Conservation (phyloP, 2,329 filamentous ascomycete species). For the Biscogniauxia marginata region DNA sequence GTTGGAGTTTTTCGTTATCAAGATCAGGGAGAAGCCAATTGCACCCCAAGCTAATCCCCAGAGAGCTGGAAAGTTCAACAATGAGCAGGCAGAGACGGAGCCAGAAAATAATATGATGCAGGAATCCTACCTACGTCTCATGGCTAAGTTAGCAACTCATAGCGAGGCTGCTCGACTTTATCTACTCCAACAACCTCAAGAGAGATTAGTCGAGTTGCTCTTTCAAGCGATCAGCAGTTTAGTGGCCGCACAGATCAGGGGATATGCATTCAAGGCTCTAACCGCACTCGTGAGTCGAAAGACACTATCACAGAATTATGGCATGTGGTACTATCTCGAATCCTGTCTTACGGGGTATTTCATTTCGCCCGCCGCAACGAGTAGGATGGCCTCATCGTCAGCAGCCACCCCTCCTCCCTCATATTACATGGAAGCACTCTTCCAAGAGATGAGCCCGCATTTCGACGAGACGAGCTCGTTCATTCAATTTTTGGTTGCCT, state of each 20-base stretch:
- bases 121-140: constrained; percentile 86
- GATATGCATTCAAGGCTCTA: constrained; percentile 79
- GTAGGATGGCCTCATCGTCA: constrained; percentile 31
- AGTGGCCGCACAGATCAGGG: constrained; percentile 74
- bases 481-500: constrained; percentile 69
- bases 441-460: constrained; percentile 71
- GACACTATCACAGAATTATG: constrained; percentile 61
- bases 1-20: constrained; percentile 77
- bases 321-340: constrained; percentile 80
- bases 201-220: constrained; percentile 70
- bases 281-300: constrained; percentile 76
- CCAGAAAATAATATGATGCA: constrained; percentile 96
- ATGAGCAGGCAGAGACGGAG: constrained; percentile 73
- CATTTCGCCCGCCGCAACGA: constrained; percentile 24
- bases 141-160: constrained; percentile 76
- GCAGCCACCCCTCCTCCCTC: constrained; percentile 30
- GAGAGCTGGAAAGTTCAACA: constrained; percentile 59
- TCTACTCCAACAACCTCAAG: constrained; percentile 63
- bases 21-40: constrained; percentile 70
- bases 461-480: constrained; percentile 88
- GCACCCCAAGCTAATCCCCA: constrained; percentile 52
- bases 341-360: constrained; percentile 70
- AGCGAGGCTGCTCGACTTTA: constrained; percentile 71
- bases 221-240: constrained; percentile 76
- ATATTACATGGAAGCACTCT: constrained; percentile 58